Evolutionary conservation across 2,329 filamentous ascomycete genomes (phyloP).

Genomic region (Xylaria sp.): DNA sequence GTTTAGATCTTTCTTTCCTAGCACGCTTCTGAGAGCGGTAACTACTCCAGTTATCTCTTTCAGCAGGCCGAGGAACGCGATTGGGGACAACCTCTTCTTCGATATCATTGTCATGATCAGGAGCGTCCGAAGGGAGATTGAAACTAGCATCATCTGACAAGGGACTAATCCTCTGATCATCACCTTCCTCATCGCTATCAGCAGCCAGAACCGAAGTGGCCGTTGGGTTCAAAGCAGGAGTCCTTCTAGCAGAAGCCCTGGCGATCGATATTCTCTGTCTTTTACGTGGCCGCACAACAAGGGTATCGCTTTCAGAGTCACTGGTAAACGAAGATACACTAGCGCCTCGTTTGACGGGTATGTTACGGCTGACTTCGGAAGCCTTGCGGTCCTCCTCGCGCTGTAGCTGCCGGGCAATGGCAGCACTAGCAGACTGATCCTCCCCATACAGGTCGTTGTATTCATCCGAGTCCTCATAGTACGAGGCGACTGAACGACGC

Average conservation of each 20-base stretch:
- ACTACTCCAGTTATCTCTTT: not conserved
- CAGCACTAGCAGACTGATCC: slow-evolving; percentile 39
- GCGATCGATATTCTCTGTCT: slow-evolving; percentile 35
- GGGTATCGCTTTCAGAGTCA: slow-evolving; percentile 11
- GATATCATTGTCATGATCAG: slow-evolving; percentile 2
- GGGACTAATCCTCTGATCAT: not conserved
- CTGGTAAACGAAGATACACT: not conserved
- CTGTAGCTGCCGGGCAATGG: slow-evolving; percentile 32
- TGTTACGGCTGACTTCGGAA: slow-evolving; percentile 1
- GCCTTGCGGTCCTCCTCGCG: slow-evolving; percentile 33
- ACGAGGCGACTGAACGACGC: slow-evolving; percentile 41
- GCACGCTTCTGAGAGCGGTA: slow-evolving; percentile 37
- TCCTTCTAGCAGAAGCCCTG: not conserved
- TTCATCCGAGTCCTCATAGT: slow-evolving; percentile 50
- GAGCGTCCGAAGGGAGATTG: not conserved
- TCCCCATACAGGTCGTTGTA: slow-evolving; percentile 44
- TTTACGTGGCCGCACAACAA: not conserved
- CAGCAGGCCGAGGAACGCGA: no score
- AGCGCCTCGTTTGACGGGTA: slow-evolving; percentile 14
- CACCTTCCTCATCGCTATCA: slow-evolving; percentile 3
- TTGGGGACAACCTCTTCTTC: not conserved
- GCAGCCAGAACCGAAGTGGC: not conserved
- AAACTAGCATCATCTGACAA: slow-evolving; percentile 4
- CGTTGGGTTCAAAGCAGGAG: not conserved
- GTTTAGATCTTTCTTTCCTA: slow-evolving; percentile 68